These are phyloP conservation scores for Cephalotrichum gorgonifer DNA, from an alignment of 2,329 filamentous ascomycete genomes.

Conservation along the genomic window DNA sequence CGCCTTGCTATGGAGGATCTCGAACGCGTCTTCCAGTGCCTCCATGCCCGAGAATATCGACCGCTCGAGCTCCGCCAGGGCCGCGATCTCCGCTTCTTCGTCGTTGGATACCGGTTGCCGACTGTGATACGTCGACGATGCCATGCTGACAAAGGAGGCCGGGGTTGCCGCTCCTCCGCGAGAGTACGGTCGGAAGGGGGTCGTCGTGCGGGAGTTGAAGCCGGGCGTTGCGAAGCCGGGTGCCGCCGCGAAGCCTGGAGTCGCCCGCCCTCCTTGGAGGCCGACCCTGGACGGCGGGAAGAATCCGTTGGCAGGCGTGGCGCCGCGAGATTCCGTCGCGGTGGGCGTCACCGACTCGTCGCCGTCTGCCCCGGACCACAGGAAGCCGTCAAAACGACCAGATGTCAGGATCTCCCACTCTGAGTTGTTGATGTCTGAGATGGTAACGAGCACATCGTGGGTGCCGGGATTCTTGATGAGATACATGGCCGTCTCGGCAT, in stretches of 20 bases:
- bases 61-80: conserved; percentile 80
- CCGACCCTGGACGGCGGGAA: conserved; percentile 24
- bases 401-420: conserved; percentile 96
- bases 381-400: conserved; percentile 88
- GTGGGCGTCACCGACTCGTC: conserved; percentile 35
- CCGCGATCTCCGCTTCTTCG: conserved; percentile 86
- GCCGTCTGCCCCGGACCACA: conserved; percentile 82
- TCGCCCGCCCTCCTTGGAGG: conserved; percentile 17
- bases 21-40: conserved; percentile 85
- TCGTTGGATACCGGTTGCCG: conserved; percentile 70
- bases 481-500: conserved; percentile 78
- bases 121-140: conserved; percentile 35
- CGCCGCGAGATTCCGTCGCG: conserved; percentile 36
- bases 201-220: conserved; percentile 17
- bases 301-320: conserved; percentile 41
- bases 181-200: conserved; percentile 40
- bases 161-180: conserved; percentile 49
- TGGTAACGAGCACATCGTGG: conserved; percentile 77
- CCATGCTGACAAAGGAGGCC: conserved; percentile 46
- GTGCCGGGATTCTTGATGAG: conserved; percentile 72
- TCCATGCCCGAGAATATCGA: conserved; percentile 95
- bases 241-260: too few species aligned
- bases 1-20: conserved; percentile 76
- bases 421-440: conserved; percentile 78
- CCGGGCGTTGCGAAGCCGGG: not conserved